Evolutionary conservation across 2,329 filamentous ascomycete genomes (phyloP).

Genomic region (Stachybotrys elegans): DNA sequence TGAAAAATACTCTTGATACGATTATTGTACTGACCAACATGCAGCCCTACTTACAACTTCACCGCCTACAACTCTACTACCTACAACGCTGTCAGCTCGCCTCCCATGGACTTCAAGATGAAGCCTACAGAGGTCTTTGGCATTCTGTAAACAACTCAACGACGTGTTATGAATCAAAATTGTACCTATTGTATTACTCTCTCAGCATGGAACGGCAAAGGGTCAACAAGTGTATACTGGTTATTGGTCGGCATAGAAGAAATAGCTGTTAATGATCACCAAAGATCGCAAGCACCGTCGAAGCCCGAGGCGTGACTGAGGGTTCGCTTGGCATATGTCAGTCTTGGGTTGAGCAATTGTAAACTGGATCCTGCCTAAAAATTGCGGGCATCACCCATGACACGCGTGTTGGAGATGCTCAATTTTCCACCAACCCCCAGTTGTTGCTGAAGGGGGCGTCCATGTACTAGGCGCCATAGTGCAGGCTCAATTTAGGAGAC

Average conservation of each 20-base stretch:
- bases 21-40: not conserved
- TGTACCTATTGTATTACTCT: not conserved
- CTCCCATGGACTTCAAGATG: slow-evolving; percentile 1
- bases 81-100: not conserved
- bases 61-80: slow-evolving; percentile 4
- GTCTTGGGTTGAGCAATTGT: too few species aligned
- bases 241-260: not conserved
- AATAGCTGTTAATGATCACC: not conserved
- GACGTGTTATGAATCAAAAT: not conserved
- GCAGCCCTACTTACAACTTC: slow-evolving; percentile 2
- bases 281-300: not conserved
- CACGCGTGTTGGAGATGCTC: too few species aligned
- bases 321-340: not conserved
- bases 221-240: not conserved
- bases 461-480: too few species aligned
- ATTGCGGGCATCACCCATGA: too few species aligned
- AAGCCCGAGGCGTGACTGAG: not conserved
- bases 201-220: not conserved
- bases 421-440: too few species aligned
- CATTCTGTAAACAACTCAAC: not conserved
- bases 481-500: too few species aligned
- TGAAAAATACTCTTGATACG: not conserved
- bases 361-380: too few species aligned
- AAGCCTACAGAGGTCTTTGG: slow-evolving; percentile 2
- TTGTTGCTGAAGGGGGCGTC: too few species aligned